Percentiles rank a stretch among this genome's conserved stretches.
These are phyloP conservation scores for Alternaria longipes DNA, from an alignment of 2,329 filamentous ascomycete species.

Conservation along the genomic window DNA sequence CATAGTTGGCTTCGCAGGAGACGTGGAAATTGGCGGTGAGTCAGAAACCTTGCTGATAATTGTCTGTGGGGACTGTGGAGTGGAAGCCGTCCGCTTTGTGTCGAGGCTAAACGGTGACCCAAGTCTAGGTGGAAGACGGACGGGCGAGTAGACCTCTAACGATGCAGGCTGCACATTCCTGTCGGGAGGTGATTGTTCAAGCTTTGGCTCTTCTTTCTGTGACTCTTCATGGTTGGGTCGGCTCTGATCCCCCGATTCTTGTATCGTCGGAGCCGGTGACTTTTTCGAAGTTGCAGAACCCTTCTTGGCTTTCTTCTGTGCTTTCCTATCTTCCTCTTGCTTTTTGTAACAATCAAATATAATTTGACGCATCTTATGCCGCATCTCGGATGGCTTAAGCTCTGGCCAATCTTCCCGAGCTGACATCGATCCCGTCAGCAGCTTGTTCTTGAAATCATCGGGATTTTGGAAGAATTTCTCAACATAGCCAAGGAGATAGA, in stretches of 20 bases:
- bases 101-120: slow-evolving; percentile 21
- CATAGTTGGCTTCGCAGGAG: neutral
- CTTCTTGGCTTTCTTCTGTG: slow-evolving; percentile 27
- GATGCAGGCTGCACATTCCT: neutral
- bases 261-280: neutral
- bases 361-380: slow-evolving; percentile 70
- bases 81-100: neutral
- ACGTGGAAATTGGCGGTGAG: slow-evolving; percentile 1
- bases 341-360: slow-evolving; percentile 71
- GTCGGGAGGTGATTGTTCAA: neutral
- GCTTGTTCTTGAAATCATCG: slow-evolving; percentile 70
- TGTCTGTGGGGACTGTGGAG: neutral
- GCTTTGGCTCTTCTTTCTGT: neutral
- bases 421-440: slow-evolving; percentile 72
- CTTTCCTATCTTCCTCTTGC: slow-evolving; percentile 23
- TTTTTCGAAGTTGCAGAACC: neutral
- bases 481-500: slow-evolving; percentile 86
- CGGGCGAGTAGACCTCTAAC: neutral
- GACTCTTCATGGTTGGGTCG: slow-evolving; percentile 2
- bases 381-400: slow-evolving; percentile 66
- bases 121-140: slow-evolving; percentile 13
- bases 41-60: slow-evolving; percentile 5
- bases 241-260: neutral
- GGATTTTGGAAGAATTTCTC: slow-evolving; percentile 82
- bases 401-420: slow-evolving; percentile 64